Base-by-base conservation (phyloP, 768 basidiomycete genomes). In the Podaxis sp. region DNA sequence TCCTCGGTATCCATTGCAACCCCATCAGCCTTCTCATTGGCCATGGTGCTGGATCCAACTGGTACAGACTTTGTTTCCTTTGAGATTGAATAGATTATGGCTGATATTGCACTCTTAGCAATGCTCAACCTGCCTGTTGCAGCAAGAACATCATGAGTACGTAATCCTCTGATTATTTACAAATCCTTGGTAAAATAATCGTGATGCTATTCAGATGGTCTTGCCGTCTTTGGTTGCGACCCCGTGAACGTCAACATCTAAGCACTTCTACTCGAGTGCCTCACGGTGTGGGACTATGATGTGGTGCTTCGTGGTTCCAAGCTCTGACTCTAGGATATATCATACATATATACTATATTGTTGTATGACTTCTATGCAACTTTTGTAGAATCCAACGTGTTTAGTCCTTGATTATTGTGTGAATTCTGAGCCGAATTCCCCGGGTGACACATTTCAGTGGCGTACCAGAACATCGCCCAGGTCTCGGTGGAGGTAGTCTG, bases 111-210 rank as follows among this genome's bases (percentile, higher is more conserved):
- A 38, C n/a, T 11, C 55, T 5, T 57, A 67, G 69, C 58, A 58
- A 44, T 26, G 30, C 37, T 8, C 60, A 67, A 44, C 63, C 68
- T 17, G 65, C 66, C 11, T 73, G 72, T 58, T 73, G 72, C 66
- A 61, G 51, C n/a, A 17, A 61, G 15, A 68, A 68, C 65, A 37
- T 44, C 49, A 66, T 66, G 58, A 56, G 71, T 72, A 54, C 46
- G 70, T 62, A 56, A 22, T 58, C 22, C 15, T 24, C 17, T 17
- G 52, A 44, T 50, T 38, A 7, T 44, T 5, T 33, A 20, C 6
- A 10, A 37, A 0, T 4, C 2, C 7, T 13, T 30, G 22, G 26
- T 22, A 5, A 10, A 49, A 5, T 26, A 55, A 8, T 46, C 44
- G 10, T 64, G 40, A 10, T 17, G 30, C 10, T 7, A 46, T 46